Base-by-base conservation (phyloP, 2,329 filamentous ascomycete genomes). In the Paraphoma sp. region DNA sequence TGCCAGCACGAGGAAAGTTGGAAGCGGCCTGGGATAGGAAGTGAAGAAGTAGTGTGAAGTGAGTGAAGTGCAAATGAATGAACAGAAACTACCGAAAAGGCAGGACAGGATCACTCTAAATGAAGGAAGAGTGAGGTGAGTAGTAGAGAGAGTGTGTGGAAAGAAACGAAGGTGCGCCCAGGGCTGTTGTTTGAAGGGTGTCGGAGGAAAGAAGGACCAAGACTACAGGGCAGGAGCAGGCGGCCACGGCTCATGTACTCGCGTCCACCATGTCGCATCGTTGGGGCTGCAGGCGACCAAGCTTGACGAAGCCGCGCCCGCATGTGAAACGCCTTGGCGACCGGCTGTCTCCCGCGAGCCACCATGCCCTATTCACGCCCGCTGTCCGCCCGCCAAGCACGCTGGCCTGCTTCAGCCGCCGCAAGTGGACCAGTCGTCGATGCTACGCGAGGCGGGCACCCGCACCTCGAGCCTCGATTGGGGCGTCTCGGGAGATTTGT, bases 311-410 rank as follows among this genome's bases (percentile, higher is more conserved):
- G 69, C 64, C 56, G 58, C 60, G 57, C 60, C 48, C 49, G 69
- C 66, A 70, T 72, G 63, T 75, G 73, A 76, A 76, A 76, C 73
- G 55, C 51, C 72, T 74, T 73, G 71, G 72, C 71, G 40, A 30
- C 56, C 57, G 62, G 64, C 60, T 65, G 49, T 62, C 64, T 69
- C 65, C 69, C 71, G 69, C 60, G 51, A 54, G 23, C 46, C 47
- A 59, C 68, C 62, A 68, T 68, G 57, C 63, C 68, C 56, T 38
- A 64, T 70, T 65, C 58, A 62, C 59, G 33, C 41, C 28, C 55
- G 53, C 55, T 31, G 61, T 59, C 66, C 64, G 67, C 40, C 46
- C 36, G 68, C 67, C 67, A 61, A 70, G 68, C 28, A 49, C 31
- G 45, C 41, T 63, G 58, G 68, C 45, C 63, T 71, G 69, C 68